These are phyloP conservation scores for Kurtzmaniella quercitrusa DNA, from an alignment of 1,139 yeast species.

Conservation along the genomic window DNA sequence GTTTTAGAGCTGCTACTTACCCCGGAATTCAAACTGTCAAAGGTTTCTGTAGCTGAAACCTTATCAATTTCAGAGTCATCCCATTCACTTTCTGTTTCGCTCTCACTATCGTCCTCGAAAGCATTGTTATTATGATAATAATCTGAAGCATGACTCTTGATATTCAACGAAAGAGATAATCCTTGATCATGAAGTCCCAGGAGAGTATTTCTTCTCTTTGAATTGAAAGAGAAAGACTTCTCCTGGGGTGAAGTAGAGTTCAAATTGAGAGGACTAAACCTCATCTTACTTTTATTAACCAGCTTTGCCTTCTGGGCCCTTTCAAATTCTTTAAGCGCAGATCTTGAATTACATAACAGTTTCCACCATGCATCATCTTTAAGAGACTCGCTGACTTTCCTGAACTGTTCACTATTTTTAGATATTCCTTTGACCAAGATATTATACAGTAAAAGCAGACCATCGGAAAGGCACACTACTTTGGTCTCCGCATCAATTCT, in stretches of 20 bases:
- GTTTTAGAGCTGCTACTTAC: not conserved
- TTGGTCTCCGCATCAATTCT: slow-evolving; percentile 78
- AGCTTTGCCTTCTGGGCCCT: slow-evolving; percentile 16
- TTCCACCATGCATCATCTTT: slow-evolving; percentile 59
- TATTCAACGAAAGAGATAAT: slow-evolving; percentile 57
- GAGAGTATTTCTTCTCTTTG: slow-evolving; percentile 43
- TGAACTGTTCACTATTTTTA: slow-evolving; percentile 25
- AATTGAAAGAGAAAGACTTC: slow-evolving; percentile 12
- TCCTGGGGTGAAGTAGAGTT: slow-evolving; percentile 6
- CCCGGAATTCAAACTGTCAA: not conserved
- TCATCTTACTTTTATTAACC: slow-evolving; percentile 4
- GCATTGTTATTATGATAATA: slow-evolving; percentile 22
- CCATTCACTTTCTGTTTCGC: slow-evolving; percentile 16
- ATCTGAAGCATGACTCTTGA: slow-evolving; percentile 50
- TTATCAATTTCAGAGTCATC: slow-evolving; percentile 9
- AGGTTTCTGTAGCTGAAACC: not conserved
- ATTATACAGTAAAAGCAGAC: slow-evolving; percentile 62
- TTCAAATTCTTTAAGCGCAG: slow-evolving; percentile 36
- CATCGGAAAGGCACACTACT: slow-evolving; percentile 63
- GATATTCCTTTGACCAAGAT: slow-evolving; percentile 67
- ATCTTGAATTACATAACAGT: slow-evolving; percentile 55
- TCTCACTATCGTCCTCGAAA: slow-evolving; percentile 25
- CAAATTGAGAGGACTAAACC: slow-evolving; percentile 25
- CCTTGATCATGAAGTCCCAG: slow-evolving; percentile 70
- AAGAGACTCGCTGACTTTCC: slow-evolving; percentile 28